These are phyloP conservation scores for Termitomyces sp. DNA, from an alignment of 768 basidiomycete genomes.

Conservation along the genomic window DNA sequence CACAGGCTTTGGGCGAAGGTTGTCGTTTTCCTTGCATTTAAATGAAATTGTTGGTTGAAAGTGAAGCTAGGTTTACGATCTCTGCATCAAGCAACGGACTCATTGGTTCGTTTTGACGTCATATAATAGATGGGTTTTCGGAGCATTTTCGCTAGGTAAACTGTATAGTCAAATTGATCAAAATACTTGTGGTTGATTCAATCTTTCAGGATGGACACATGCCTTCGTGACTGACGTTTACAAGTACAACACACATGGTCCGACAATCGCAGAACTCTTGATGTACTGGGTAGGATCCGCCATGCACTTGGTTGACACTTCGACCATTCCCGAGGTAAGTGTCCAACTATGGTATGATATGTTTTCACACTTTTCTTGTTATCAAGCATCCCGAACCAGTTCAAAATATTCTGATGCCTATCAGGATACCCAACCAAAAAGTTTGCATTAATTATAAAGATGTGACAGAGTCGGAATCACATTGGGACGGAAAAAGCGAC, in stretches of 20 bases:
- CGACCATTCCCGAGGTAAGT: conserved; percentile 35
- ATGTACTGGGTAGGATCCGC: conserved; percentile 54
- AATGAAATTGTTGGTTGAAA: not conserved
- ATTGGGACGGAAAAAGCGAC: conserved; percentile 37
- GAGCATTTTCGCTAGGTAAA: conserved; percentile 51
- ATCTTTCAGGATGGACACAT: conserved; percentile 42
- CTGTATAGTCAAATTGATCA: not conserved
- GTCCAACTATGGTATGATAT: conserved; percentile 7
- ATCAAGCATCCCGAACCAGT: conserved; percentile 40
- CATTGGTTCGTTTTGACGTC: conserved; percentile 57
- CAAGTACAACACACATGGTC: conserved; percentile 29
- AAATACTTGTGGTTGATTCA: not conserved
- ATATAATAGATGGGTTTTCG: conserved; percentile 59
- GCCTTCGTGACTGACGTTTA: conserved; percentile 47
- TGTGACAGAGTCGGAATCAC: conserved; percentile 33
- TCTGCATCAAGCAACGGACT: conserved; percentile 40
- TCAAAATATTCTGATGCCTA: conserved; percentile 18
- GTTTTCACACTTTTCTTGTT: conserved; percentile 21
- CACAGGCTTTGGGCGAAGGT: conserved; percentile 62
- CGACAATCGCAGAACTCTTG: conserved; percentile 47
- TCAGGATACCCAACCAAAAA: conserved; percentile 19
- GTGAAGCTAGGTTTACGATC: conserved; percentile 45
- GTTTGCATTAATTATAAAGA: conserved; percentile 17
- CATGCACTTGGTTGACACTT: conserved; percentile 31
- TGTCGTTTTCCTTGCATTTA: not conserved